Evolutionary conservation across 345 rosid species (phyloP).

Genomic region (Brassica napus): DNA sequence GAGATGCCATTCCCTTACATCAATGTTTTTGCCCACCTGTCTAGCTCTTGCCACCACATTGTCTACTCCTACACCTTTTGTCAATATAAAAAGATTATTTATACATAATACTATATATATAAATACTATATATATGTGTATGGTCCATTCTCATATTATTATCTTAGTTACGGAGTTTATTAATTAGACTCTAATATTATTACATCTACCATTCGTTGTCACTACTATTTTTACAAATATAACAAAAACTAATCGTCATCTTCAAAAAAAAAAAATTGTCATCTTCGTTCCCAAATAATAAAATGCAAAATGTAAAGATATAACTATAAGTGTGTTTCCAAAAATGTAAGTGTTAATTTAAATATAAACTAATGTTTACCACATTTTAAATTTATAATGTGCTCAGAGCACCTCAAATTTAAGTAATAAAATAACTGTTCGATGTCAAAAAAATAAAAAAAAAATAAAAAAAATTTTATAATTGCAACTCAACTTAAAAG

Average conservation of each 20-base stretch:
- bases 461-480: too few species aligned
- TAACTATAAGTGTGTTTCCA: neutral
- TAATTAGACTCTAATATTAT: neutral
- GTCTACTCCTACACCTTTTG: slow-evolving; percentile 32
- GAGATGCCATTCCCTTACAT: slow-evolving; percentile 36
- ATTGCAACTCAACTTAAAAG: too few species aligned
- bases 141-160: slow-evolving; percentile 20
- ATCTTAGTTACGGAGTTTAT: neutral
- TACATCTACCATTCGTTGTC: neutral
- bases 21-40: slow-evolving; percentile 39
- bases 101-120: neutral
- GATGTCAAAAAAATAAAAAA: too few species aligned
- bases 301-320: too few species aligned
- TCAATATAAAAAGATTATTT: slow-evolving; percentile 16
- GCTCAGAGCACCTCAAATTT: too few species aligned
- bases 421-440: too few species aligned
- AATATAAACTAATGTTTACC: too few species aligned
- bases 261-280: neutral
- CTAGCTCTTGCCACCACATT: slow-evolving; percentile 40
- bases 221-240: neutral
- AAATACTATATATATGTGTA: neutral
- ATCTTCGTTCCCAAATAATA: too few species aligned
- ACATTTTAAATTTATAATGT: too few species aligned
- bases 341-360: too few species aligned
- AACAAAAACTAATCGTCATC: neutral